Percentiles rank a stretch among this genome's conserved stretches.
Conservation (phyloP, 495 filamentous ascomycete species). For the Elasticomyces elasticus region DNA sequence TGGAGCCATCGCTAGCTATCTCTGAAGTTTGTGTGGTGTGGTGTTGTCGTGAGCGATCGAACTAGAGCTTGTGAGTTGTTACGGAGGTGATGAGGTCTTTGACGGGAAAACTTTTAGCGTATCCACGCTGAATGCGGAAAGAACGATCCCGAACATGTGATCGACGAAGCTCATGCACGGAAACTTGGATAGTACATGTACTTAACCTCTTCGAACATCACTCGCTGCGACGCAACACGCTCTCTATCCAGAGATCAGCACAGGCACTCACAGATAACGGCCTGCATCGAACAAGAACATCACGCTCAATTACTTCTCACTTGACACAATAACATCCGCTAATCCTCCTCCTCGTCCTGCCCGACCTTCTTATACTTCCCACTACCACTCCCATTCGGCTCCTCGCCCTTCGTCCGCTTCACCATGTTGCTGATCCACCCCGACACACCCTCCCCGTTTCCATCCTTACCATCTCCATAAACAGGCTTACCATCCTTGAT, state of each 20-base stretch:
- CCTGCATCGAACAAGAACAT: background rate
- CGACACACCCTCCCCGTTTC: constrained; percentile 43
- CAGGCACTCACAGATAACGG: background rate
- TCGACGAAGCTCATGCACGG: too few relatives aligned
- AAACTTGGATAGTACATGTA: too few relatives aligned
- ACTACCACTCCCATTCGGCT: constrained; percentile 35
- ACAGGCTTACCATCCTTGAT: constrained; percentile 41
- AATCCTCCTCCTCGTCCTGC: constrained; percentile 46
- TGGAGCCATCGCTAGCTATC: too few relatives aligned
- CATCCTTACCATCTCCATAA: constrained; percentile 27
- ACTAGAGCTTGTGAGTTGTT: too few relatives aligned
- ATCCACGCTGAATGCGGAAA: too few relatives aligned
- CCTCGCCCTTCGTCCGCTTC: constrained; percentile 42
- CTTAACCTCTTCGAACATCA: too few relatives aligned
- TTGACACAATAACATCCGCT: background rate
- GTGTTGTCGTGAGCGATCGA: too few relatives aligned
- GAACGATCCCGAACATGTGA: too few relatives aligned
- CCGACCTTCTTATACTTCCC: constrained; percentile 56
- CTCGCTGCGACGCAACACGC: background rate
- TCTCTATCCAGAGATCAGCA: background rate
- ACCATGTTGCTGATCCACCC: constrained; percentile 64
- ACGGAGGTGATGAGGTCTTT: too few relatives aligned
- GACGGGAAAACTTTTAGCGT: too few relatives aligned
- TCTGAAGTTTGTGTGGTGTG: too few relatives aligned
- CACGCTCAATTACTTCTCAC: constrained; percentile 11